Conservation (phyloP, 495 filamentous ascomycete species). For the Xylaria flabelliformis region DNA sequence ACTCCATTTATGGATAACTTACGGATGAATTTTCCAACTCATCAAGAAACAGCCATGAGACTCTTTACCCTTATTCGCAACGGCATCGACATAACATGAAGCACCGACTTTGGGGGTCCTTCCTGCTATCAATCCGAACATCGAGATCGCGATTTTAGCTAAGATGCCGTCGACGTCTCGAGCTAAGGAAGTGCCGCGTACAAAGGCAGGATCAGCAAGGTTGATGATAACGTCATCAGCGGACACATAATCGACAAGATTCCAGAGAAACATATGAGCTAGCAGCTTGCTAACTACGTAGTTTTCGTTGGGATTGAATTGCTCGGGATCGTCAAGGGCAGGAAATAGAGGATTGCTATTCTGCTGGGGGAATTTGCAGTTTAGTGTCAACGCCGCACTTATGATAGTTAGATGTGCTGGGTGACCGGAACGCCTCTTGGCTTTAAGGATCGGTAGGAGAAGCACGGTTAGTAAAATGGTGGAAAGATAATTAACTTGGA, state of each 20-base stretch:
- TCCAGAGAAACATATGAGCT: conserved; percentile 49
- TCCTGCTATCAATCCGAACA: conserved; percentile 34
- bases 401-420: conserved; percentile 52
- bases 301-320: conserved; percentile 41
- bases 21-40: conserved; percentile 49
- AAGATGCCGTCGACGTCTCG: conserved; percentile 32
- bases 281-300: conserved; percentile 55
- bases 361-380: conserved; percentile 43
- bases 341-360: conserved; percentile 46
- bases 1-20: conserved; percentile 27
- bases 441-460: conserved; percentile 56
- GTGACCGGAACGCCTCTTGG: conserved; percentile 34
- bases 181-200: conserved; percentile 49
- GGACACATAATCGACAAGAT: conserved; percentile 50
- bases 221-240: conserved; percentile 57
- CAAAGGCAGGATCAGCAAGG: conserved; percentile 53
- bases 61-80: conserved; percentile 48
- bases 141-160: background rate
- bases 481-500: conserved; percentile 58
- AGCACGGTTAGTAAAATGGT: conserved; percentile 57
- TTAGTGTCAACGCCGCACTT: conserved; percentile 44
- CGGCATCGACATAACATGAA: conserved; percentile 46
- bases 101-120: conserved; percentile 43
- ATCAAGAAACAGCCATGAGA: conserved; percentile 50
- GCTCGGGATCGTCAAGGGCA: conserved; percentile 47